Conservation (phyloP, 768 basidiomycete genomes). For the Mrakia hoshinonis region DNA sequence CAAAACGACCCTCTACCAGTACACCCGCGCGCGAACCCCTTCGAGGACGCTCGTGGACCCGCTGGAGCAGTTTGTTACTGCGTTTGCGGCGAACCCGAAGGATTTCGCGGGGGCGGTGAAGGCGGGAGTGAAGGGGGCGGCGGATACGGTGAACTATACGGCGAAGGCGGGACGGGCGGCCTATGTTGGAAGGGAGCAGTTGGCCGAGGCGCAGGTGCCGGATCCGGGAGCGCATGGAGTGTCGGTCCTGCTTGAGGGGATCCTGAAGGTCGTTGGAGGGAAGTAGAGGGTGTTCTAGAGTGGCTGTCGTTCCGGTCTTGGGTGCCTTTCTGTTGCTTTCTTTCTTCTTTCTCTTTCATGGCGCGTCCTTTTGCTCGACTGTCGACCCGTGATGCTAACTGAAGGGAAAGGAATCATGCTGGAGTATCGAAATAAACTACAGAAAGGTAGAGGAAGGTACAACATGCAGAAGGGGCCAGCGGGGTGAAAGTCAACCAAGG, state of each 20-base stretch:
- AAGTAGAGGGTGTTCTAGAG: neutral
- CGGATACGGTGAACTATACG: constrained; percentile 61
- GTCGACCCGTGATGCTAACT: too few species aligned
- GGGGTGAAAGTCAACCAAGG: too few species aligned
- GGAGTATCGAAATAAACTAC: too few species aligned
- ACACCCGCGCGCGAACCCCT: constrained; percentile 72
- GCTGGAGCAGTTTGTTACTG: constrained; percentile 62
- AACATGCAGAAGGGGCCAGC: too few species aligned
- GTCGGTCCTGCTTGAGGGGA: constrained; percentile 26
- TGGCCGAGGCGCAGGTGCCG: constrained; percentile 57
- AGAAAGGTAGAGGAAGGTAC: too few species aligned
- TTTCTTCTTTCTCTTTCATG: too few species aligned
- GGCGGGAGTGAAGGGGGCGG: constrained; percentile 59
- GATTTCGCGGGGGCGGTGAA: constrained; percentile 51
- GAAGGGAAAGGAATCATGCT: too few species aligned
- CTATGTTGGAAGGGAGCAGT: constrained; percentile 48
- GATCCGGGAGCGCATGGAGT: constrained; percentile 94
- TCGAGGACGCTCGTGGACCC: constrained; percentile 91
- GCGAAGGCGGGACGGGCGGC: constrained; percentile 84
- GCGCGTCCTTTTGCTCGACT: too few species aligned
- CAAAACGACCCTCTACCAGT: constrained; percentile 34
- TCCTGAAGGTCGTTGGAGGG: constrained; percentile 2
- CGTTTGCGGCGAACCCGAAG: constrained; percentile 41
- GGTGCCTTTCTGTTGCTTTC: neutral
- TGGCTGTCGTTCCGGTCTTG: neutral